These are phyloP conservation scores for Sphagnum magellanicum DNA, from an alignment of 228 moss, liverwort and hornwort genomes.

Conservation along the genomic window DNA sequence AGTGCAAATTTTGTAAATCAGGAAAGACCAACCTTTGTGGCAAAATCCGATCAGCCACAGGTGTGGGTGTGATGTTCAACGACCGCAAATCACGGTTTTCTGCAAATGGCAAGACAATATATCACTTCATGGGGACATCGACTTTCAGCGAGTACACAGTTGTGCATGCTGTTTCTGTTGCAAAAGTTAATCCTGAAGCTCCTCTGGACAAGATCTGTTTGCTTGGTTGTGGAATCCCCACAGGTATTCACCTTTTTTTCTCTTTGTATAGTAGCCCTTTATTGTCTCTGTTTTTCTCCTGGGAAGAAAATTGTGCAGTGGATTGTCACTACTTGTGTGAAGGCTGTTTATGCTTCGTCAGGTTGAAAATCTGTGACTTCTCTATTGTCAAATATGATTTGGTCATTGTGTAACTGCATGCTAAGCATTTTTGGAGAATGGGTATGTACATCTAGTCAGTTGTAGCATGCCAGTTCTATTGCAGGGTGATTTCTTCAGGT, in stretches of 20 bases:
- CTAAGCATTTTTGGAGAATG: no score
- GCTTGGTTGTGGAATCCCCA: conserved; percentile 51
- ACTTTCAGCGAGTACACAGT: conserved; percentile 59
- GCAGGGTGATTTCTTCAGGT: no score
- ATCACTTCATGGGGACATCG: conserved; percentile 57
- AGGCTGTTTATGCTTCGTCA: no score
- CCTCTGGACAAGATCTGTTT: conserved; percentile 50
- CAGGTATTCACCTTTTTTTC: conserved; percentile 16
- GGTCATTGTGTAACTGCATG: no score
- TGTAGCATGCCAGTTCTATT: no score
- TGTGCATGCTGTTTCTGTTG: conserved; percentile 47
- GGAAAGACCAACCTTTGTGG: conserved; percentile 53
- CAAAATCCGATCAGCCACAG: conserved; percentile 45
- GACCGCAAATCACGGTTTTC: conserved; percentile 42
- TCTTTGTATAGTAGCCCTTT: neutral
- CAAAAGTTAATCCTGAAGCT: conserved; percentile 39
- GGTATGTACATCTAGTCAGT: no score
- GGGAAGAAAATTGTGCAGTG: no score
- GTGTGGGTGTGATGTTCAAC: conserved; percentile 46
- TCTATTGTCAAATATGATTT: no score
- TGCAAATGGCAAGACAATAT: conserved; percentile 35
- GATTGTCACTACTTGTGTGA: no score
- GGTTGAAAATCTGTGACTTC: no score
- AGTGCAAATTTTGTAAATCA: conserved; percentile 57
- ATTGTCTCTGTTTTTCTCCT: neutral